These are phyloP conservation scores for Tulasnella sp. DNA, from an alignment of 768 basidiomycete genomes.

Conservation along the genomic window DNA sequence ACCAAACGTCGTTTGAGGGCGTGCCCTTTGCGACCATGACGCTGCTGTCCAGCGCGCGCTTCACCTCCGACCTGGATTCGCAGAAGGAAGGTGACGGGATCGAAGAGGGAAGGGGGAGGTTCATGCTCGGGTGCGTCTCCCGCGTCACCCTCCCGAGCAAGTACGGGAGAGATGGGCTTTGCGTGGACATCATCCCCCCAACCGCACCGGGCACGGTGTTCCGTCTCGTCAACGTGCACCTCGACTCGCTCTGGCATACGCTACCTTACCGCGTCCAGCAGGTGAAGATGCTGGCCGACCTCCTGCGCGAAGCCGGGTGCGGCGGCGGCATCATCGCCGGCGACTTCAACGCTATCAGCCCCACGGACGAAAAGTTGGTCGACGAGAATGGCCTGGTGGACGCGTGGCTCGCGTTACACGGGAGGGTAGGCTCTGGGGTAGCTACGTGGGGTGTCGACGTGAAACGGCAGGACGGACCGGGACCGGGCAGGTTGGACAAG, in stretches of 20 bases:
- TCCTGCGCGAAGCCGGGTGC: constrained; percentile 46
- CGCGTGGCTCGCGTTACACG: constrained; percentile 45
- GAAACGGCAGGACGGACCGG: constrained; percentile 36
- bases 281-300: constrained; percentile 37
- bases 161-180: constrained; percentile 43
- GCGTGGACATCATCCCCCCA: constrained; percentile 40
- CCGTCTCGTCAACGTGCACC: constrained; percentile 45
- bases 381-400: constrained; percentile 42
- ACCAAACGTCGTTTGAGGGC: constrained; percentile 39
- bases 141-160: constrained; percentile 41
- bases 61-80: constrained; percentile 34
- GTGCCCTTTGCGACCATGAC: constrained; percentile 39
- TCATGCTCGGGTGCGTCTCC: constrained; percentile 37
- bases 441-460: constrained; percentile 43
- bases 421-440: constrained; percentile 36
- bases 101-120: constrained; percentile 33
- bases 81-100: constrained; percentile 28
- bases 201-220: constrained; percentile 33
- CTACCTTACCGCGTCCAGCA: constrained; percentile 37
- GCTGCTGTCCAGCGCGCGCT: constrained; percentile 41
- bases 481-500: constrained; percentile 44
- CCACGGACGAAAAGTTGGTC: constrained; percentile 41
- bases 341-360: constrained; percentile 48
- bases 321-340: constrained; percentile 46
- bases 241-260: constrained; percentile 39